phyloP scores from a whole-genome alignment of 495 filamentous ascomycete species.

The Daldinia vernicosa region DNA sequence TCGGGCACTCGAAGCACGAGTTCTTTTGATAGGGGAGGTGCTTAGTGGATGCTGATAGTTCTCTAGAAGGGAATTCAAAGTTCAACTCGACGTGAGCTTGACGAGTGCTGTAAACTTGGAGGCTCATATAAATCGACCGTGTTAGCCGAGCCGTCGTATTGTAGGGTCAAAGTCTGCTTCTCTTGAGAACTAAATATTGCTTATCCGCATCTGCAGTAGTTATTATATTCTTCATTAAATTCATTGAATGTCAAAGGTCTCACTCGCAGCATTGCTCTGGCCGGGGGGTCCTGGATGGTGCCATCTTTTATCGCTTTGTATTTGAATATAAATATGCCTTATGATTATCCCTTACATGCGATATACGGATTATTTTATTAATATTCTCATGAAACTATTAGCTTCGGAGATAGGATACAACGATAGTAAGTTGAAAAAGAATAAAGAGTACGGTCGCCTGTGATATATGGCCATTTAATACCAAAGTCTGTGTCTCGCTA shows the following conservation, averaged over 20 bases:
- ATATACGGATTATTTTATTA: not conserved
- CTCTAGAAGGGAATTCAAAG: not conserved
- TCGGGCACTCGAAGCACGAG: not conserved
- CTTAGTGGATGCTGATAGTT: not conserved
- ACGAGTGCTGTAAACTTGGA: not conserved
- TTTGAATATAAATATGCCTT: not conserved
- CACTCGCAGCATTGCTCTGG: slow-evolving; percentile 37
- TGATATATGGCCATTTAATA: not conserved
- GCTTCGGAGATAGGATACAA: too few relatives aligned
- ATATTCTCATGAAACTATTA: not conserved
- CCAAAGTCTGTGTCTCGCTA: not conserved
- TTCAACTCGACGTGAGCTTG: not conserved
- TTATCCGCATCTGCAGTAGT: too few relatives aligned
- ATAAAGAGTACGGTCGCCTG: not conserved
- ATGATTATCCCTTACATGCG: not conserved
- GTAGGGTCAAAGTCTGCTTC: too few relatives aligned
- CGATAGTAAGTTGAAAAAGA: not conserved
- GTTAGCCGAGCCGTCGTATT: not conserved
- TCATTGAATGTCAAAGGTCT: too few relatives aligned
- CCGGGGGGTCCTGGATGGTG: slow-evolving; percentile 40
- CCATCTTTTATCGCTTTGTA: slow-evolving; percentile 8
- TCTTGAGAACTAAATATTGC: too few relatives aligned
- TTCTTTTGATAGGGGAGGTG: not conserved
- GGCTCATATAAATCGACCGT: not conserved
- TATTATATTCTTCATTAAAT: too few relatives aligned